phyloP scores from a whole-genome alignment of 148 eudicot species.

The Rhododendron williamsianum region DNA sequence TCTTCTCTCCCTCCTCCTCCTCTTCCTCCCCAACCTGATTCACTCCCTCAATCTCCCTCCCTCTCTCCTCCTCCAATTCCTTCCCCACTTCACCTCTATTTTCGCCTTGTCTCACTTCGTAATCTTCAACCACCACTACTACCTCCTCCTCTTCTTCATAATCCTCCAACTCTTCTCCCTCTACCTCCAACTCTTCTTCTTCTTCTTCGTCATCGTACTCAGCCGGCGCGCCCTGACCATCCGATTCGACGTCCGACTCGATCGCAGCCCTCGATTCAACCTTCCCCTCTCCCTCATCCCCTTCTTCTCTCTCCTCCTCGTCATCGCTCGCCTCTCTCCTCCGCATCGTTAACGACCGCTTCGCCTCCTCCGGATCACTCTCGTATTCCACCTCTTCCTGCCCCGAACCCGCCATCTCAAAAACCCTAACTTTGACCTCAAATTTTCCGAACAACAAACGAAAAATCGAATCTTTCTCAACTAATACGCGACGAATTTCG shows the following conservation, averaged over 20 bases:
- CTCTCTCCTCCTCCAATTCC: slow-evolving; percentile 15
- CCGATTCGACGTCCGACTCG: slow-evolving; percentile 58
- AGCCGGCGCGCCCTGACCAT: slow-evolving; percentile 48
- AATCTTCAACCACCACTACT: slow-evolving; percentile 16
- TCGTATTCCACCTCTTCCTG: slow-evolving; percentile 73
- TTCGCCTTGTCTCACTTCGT: slow-evolving; percentile 9
- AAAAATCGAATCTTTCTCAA: background rate
- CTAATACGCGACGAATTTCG: background rate
- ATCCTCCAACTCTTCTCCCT: slow-evolving; percentile 20
- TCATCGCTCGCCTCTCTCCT: slow-evolving; percentile 82
- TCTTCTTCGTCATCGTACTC: slow-evolving; percentile 53
- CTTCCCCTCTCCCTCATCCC: slow-evolving; percentile 18
- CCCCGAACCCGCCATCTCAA: slow-evolving; percentile 20
- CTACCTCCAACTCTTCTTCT: slow-evolving; percentile 22
- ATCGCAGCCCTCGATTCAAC: slow-evolving; percentile 17
- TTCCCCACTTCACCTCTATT: slow-evolving; percentile 25
- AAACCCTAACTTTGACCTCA: slow-evolving; percentile 1
- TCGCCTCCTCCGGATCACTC: slow-evolving; percentile 91
- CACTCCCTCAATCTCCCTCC: slow-evolving; percentile 15
- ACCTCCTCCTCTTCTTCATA: background rate
- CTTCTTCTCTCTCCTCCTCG: slow-evolving; percentile 46
- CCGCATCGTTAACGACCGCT: slow-evolving; percentile 63
- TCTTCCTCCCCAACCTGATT: slow-evolving; percentile 53
- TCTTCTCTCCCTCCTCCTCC: slow-evolving; percentile 47
- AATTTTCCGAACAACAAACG: background rate